phyloP scores from a whole-genome alignment of 768 basidiomycete species.

The Gymnopilus junonius region DNA sequence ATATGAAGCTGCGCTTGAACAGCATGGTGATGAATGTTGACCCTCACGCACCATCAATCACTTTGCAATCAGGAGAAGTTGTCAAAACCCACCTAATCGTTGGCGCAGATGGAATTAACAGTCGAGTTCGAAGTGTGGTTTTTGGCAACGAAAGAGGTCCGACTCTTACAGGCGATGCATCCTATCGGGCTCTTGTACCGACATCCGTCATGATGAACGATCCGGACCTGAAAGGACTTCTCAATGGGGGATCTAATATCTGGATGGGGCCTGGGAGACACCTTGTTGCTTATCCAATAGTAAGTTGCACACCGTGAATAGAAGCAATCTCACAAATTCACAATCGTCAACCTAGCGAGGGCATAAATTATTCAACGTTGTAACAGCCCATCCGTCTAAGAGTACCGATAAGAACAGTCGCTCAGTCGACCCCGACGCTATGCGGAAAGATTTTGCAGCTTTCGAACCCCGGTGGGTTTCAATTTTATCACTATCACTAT shows the following conservation, averaged over 20 bases:
- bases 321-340: not conserved
- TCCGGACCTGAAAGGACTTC: constrained; percentile 52
- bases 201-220: constrained; percentile 52
- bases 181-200: constrained; percentile 59
- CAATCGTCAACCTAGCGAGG: constrained; percentile 31
- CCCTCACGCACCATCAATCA: constrained; percentile 33
- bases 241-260: constrained; percentile 56
- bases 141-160: constrained; percentile 50
- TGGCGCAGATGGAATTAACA: constrained; percentile 54
- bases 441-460: constrained; percentile 49
- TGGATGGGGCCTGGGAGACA: constrained; percentile 59
- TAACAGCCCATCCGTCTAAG: constrained; percentile 43
- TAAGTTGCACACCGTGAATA: constrained; percentile 14
- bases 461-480: constrained; percentile 50
- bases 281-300: constrained; percentile 38
- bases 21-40: constrained; percentile 38
- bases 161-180: constrained; percentile 64
- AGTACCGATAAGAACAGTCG: constrained; percentile 44
- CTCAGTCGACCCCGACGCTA: constrained; percentile 47
- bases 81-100: constrained; percentile 46
- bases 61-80: constrained; percentile 45
- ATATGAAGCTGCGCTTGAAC: constrained; percentile 40
- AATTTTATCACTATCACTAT: too few relatives aligned
- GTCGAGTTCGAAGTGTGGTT: constrained; percentile 49
- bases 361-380: constrained; percentile 49